phyloP scores from a whole-genome alignment of 2,329 filamentous ascomycete genomes.

The Cladosporium velox region DNA sequence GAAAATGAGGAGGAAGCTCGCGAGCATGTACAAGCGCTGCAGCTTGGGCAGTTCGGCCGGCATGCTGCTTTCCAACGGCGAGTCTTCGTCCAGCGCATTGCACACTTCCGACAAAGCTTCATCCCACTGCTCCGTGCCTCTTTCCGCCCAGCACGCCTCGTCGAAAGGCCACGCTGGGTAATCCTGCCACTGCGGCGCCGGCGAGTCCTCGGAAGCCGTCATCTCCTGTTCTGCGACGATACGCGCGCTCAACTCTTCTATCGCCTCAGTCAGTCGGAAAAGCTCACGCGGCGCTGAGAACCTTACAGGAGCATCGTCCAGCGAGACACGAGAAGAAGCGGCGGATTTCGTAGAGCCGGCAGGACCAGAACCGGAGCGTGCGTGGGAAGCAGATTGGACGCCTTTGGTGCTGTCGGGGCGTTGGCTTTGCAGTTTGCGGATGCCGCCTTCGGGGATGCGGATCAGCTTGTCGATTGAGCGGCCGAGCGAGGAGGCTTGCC shows the following conservation, averaged over 20 bases:
- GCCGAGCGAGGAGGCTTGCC: conserved; percentile 81
- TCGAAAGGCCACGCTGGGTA: conserved; percentile 63
- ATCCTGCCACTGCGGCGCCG: conserved; percentile 54
- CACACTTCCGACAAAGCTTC: conserved; percentile 49
- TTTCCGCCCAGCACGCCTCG: conserved; percentile 50
- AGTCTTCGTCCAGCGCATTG: conserved; percentile 73
- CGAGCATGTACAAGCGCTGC: conserved; percentile 72
- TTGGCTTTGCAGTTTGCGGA: conserved; percentile 69
- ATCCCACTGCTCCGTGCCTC: conserved; percentile 43
- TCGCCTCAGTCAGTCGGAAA: conserved; percentile 81
- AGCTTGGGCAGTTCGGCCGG: conserved; percentile 63
- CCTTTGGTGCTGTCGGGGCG: conserved; percentile 41
- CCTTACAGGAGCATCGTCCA: conserved; percentile 55
- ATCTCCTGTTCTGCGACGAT: conserved; percentile 65
- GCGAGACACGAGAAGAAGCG: conserved; percentile 14
- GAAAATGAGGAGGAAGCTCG: conserved; percentile 72
- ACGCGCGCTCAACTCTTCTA: conserved; percentile 62
- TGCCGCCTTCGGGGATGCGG: conserved; percentile 74
- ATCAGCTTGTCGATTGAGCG: conserved; percentile 87
- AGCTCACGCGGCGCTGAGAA: conserved; percentile 86
- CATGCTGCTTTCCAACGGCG: conserved; percentile 62
- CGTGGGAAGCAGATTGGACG: conserved; percentile 10
- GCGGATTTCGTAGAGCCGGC: background rate
- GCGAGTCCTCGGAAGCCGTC: conserved; percentile 37
- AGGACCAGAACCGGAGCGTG: background rate